Conservation (phyloP, 2,329 filamentous ascomycete species). For the Arthrobotrys iridis region DNA sequence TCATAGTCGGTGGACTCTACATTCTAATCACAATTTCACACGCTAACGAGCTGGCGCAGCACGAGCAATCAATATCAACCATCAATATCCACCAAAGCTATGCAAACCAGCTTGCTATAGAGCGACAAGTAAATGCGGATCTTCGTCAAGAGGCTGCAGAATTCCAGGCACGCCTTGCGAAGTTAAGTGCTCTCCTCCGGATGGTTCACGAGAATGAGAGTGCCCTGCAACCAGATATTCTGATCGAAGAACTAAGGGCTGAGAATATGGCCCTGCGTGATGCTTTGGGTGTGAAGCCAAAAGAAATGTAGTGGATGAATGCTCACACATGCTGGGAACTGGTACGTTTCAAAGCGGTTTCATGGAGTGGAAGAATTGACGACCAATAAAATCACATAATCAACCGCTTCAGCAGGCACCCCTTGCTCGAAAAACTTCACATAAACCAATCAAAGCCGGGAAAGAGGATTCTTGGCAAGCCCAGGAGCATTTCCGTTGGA, state of each 20-base stretch:
- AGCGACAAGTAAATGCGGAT: conserved; percentile 57
- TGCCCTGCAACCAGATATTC: conserved; percentile 56
- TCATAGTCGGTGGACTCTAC: conserved; percentile 52
- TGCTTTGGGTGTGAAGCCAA: conserved; percentile 53
- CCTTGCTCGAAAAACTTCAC: not conserved
- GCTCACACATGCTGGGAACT: not conserved
- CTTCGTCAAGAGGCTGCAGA: conserved; percentile 58
- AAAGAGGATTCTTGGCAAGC: not conserved
- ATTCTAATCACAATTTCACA: not conserved
- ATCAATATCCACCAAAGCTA: conserved; percentile 59
- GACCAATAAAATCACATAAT: conserved; percentile 24
- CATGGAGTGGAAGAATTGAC: conserved; percentile 6
- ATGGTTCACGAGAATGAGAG: conserved; percentile 57
- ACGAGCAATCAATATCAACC: conserved; percentile 58
- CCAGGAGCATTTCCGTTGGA: not conserved
- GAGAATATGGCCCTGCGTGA: conserved; percentile 58
- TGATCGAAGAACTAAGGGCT: conserved; percentile 57
- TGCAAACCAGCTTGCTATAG: conserved; percentile 57
- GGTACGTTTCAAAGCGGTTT: conserved; percentile 23
- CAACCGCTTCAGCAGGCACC: conserved; percentile 13
- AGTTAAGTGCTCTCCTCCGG: conserved; percentile 55
- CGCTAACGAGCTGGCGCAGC: conserved; percentile 32
- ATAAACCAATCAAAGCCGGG: conserved; percentile 9
- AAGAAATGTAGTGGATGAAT: conserved; percentile 9
- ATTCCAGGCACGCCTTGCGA: conserved; percentile 56